Evolutionary conservation across 2,329 filamentous ascomycete genomes (phyloP).

Genomic region (Pestalotiopsis sp.): DNA sequence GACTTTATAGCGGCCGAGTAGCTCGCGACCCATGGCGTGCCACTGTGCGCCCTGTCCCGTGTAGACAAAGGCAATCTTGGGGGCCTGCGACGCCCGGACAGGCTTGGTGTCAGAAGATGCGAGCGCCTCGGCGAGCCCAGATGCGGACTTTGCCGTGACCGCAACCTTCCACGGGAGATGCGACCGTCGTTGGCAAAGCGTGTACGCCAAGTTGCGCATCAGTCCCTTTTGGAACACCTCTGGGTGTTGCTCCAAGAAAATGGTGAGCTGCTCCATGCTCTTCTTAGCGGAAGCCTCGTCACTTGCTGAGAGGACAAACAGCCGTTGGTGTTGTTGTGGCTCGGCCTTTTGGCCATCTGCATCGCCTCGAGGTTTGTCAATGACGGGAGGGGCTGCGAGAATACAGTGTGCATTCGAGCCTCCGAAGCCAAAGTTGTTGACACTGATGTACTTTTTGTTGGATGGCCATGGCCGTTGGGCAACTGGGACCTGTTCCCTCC

Average conservation of each 20-base stretch:
- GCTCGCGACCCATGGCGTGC: constrained; percentile 34
- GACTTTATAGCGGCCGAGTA: constrained; percentile 24
- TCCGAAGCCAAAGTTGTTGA: constrained; percentile 39
- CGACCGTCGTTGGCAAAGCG: constrained; percentile 31
- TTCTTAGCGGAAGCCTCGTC: constrained; percentile 22
- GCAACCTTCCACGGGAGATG: constrained; percentile 26
- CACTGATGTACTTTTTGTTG: constrained; percentile 24
- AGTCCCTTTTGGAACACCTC: constrained; percentile 25
- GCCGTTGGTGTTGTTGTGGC: constrained; percentile 14
- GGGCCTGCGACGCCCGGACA: constrained; percentile 20
- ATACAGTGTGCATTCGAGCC: constrained; percentile 37
- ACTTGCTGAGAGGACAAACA: constrained; percentile 21
- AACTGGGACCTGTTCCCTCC: constrained; percentile 16
- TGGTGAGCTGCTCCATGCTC: constrained; percentile 25
- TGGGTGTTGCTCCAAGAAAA: constrained; percentile 26
- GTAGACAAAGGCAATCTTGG: constrained; percentile 33
- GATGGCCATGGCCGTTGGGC: constrained; percentile 22
- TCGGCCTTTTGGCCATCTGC: constrained; percentile 14
- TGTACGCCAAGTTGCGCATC: constrained; percentile 32
- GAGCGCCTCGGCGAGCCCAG: constrained; percentile 24
- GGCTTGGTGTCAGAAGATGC: constrained; percentile 25
- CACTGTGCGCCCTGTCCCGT: constrained; percentile 39
- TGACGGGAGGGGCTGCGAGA: constrained; percentile 23
- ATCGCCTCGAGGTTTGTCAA: constrained; percentile 14
- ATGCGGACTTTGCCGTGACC: constrained; percentile 20